Base-by-base conservation (phyloP, 2,329 filamentous ascomycete genomes). In the Scedosporium apiospermum region DNA sequence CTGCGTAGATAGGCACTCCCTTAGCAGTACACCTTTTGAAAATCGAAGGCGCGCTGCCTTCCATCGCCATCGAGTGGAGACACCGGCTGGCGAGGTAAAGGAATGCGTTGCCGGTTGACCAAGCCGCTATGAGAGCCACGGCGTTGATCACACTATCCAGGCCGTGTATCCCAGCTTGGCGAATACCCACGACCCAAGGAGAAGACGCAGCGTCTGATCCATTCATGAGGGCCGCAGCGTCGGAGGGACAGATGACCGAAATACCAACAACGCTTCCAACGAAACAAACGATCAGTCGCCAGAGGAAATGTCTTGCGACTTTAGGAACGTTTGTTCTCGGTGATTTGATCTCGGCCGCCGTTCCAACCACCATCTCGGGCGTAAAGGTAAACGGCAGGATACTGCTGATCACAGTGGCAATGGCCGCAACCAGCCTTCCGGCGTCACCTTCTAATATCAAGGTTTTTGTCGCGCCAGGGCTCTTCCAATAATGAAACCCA, bases 371-470 rank as follows among this genome's bases (percentile, higher is more conserved):
- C 62, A 72, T 68, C 60, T 75, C 72, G 16, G 70, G 68, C 0
- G 68, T 66, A n/a, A 71, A 69, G 10, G 66, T 64, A 41, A 73
- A 72, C 4, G 53, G 7, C 7, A 53, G 42, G 69, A 27, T 72
- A 72, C 6, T 75, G 69, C 62, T 74, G 6, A 46, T 61, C 34
- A 59, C 34, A 58, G 7, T 61, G n/a, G 26, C 16, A 18, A 68
- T 27, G 72, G 87, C 86, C 16, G 81, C 83, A 59, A 86, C 78
- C 62, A 86, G 85, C 68, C 82, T 83, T 7, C 80, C 82, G 6
- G 77, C 75, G 38, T 76, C 68, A 18, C 78, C 80, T 0, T 69
- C 62, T 4, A 82, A 75, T 10, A 71, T 65, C 44, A 69, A 71
- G 14, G 69, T 63, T 3, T 67, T 69, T 21, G 66, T 67, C 3